Conservation (phyloP, 495 filamentous ascomycete species). For the Penicillium nucicola region DNA sequence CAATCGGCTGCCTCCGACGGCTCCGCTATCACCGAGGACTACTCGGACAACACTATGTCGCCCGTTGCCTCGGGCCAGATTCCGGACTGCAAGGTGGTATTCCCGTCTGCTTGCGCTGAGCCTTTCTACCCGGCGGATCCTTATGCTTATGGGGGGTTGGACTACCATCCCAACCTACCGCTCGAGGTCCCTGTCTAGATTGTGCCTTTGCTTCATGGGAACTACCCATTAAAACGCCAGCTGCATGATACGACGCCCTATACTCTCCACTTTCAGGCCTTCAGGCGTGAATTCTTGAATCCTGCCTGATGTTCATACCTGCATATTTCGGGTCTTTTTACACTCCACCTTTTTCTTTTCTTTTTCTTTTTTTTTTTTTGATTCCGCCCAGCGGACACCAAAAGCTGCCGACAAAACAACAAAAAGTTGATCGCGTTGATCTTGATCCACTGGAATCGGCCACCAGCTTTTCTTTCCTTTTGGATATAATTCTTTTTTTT, state of each 20-base stretch:
- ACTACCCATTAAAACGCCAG: conserved; percentile 16
- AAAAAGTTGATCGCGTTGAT: conserved; percentile 11
- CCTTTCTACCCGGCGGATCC: conserved; percentile 24
- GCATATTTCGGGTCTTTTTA: neutral
- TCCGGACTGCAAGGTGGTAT: conserved; percentile 31
- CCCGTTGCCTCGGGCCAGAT: conserved; percentile 33
- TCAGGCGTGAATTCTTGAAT: neutral
- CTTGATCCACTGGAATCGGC: conserved; percentile 10
- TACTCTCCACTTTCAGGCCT: neutral
- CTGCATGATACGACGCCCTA: conserved; percentile 10
- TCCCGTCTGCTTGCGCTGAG: conserved; percentile 26
- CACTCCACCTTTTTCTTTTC: neutral
- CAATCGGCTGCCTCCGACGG: conserved; percentile 41
- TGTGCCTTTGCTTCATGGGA: neutral
- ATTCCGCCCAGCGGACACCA: neutral
- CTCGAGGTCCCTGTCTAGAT: neutral
- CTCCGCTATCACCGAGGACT: conserved; percentile 43
- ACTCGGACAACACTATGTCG: conserved; percentile 41
- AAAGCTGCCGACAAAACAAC: conserved; percentile 8
- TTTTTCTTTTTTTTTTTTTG: no score
- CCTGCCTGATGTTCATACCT: neutral
- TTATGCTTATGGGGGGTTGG: conserved; percentile 16
- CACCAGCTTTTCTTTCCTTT: conserved; percentile 9
- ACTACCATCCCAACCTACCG: conserved; percentile 26
- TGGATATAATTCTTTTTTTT: conserved; percentile 14